A percentile compares a stretch with the other conserved stretches of the same genome.
These are phyloP conservation scores for Puccinia hordei DNA, from an alignment of 1,284 basidiomycete species.

Conservation along the genomic window DNA sequence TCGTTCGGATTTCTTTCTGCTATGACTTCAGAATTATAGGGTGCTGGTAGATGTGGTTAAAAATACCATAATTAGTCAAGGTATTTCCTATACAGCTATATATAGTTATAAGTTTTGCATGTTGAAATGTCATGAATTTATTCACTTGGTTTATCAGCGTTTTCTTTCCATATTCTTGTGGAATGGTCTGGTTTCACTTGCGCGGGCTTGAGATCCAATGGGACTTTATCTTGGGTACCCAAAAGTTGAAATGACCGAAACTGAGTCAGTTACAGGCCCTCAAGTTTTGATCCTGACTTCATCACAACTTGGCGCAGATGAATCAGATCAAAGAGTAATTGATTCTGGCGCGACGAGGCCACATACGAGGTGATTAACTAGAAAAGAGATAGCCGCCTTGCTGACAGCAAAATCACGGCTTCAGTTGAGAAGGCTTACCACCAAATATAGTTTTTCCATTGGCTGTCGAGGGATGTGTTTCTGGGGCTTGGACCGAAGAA, in stretches of 20 bases:
- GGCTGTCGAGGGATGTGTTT: not conserved
- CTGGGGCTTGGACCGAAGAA: not conserved
- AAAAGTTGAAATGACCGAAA: not conserved
- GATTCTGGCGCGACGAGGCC: not conserved
- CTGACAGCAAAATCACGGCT: not conserved
- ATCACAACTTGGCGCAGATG: not conserved
- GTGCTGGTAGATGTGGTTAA: not conserved
- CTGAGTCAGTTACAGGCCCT: not conserved
- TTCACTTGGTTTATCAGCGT: not conserved
- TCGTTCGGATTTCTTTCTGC: not conserved
- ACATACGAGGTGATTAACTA: not conserved
- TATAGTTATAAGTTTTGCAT: not conserved
- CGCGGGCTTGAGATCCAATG: not conserved
- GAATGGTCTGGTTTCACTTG: not conserved
- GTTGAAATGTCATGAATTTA: not conserved
- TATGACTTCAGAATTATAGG: not conserved
- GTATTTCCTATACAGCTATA: not conserved
- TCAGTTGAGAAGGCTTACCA: not conserved
- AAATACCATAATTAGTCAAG: not conserved
- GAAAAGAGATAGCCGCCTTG: not conserved
- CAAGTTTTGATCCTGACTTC: not conserved
- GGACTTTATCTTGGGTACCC: not conserved
- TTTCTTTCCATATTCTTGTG: not conserved
- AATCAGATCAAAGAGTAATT: not conserved
- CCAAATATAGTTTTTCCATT: not conserved